Base-by-base conservation (phyloP, 805 yeast genomes). In the Wickerhamomyces bovis region DNA sequence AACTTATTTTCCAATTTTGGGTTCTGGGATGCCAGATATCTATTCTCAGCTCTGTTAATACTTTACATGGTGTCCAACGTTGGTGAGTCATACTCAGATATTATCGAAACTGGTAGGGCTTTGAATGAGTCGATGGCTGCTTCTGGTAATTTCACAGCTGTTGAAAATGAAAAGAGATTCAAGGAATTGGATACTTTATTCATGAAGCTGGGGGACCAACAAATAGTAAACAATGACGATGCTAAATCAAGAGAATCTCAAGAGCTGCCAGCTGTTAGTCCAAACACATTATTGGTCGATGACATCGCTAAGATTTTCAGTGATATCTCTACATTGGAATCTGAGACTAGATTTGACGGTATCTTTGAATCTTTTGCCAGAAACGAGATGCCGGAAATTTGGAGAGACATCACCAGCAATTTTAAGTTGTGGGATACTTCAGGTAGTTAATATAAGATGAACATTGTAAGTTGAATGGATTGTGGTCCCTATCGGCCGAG, bases 11-110 rank as follows among this genome's bases (percentile, higher is more conserved):
- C 66, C 6, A 63, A 68, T 18, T 67, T 62, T 57, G 73, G 69
- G 30, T 68, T 67, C 51, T 67, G 70, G 68, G 71, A 69, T 52
- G 66, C 67, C 4, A 66, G 69, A 48, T 67, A 65, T 49, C 56
- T 69, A 40, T 68, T 67, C 48, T 60, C 68, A 19, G 58, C 73
- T 0, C 49, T 67, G 10, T 47, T 67, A 42, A 62, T 69, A 19
- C 54, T 64, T 6, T 58, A 55, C 20, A 62, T 63, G 58, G 56
- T 53, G 23, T 51, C 57, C 9, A 38, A 55, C n/a, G n/a, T n/a
- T 13, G 56, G 56, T 38, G 56, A 50, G n/a, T 39, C 50, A 7
- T 56, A 56, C 40, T 49, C 59, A 1, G 50, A 53, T 16, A 44
- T 61, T 2, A 49, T 55, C 6, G 36, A 39, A 6, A 47, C 42